Conservation (phyloP, 2,329 filamentous ascomycete species). For the Metarhizium sp. region DNA sequence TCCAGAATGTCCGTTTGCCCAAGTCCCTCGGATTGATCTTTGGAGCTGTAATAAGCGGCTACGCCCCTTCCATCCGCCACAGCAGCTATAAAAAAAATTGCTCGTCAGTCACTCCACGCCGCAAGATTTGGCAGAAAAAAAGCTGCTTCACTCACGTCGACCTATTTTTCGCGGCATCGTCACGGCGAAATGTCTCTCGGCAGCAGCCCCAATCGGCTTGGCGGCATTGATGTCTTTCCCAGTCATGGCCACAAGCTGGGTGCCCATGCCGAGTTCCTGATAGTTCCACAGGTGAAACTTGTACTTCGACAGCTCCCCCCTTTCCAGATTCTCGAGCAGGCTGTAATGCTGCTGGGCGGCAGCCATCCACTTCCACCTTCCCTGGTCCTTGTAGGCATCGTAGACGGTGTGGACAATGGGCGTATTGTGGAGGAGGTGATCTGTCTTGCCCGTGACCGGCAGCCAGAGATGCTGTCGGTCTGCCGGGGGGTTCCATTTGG, state of each 20-base stretch:
- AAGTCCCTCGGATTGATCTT: slow-evolving; percentile 24
- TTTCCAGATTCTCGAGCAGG: slow-evolving; percentile 40
- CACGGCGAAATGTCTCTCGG: slow-evolving; percentile 36
- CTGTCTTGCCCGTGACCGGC: slow-evolving; percentile 22
- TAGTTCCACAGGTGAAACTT: slow-evolving; percentile 40
- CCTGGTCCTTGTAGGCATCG: slow-evolving; percentile 29
- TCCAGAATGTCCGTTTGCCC: slow-evolving; percentile 44
- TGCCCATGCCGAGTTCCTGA: slow-evolving; percentile 38
- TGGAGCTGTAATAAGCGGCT: slow-evolving; percentile 43
- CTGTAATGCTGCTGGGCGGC: slow-evolving; percentile 38
- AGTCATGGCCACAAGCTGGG: slow-evolving; percentile 44
- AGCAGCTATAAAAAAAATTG: slow-evolving; percentile 18
- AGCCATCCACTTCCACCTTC: slow-evolving; percentile 39
- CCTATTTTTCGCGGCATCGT: slow-evolving; percentile 28
- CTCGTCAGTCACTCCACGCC: neutral
- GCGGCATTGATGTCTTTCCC: slow-evolving; percentile 40
- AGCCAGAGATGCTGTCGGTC: slow-evolving; percentile 41
- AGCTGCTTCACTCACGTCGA: slow-evolving; percentile 17
- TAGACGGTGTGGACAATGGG: slow-evolving; percentile 41
- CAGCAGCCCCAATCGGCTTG: slow-evolving; percentile 33
- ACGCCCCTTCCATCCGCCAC: slow-evolving; percentile 45
- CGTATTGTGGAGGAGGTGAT: slow-evolving; percentile 30
- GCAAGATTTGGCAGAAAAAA: neutral
- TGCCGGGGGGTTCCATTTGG: slow-evolving; percentile 24
- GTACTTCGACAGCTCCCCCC: slow-evolving; percentile 33